Base-by-base conservation (phyloP, 2,329 filamentous ascomycete species). In the Ascosphaera apis region DNA sequence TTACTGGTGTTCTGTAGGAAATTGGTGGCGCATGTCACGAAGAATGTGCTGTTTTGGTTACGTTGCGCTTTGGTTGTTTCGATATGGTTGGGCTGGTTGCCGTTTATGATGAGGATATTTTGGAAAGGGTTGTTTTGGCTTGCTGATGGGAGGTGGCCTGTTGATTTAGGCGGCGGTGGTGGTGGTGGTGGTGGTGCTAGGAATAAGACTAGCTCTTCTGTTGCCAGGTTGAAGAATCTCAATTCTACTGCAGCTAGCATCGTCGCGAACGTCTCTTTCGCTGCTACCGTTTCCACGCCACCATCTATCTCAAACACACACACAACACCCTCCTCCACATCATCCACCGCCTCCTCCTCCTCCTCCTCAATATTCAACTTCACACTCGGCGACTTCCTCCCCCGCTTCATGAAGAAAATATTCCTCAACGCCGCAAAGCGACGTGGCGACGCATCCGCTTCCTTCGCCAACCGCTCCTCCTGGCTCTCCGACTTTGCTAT, bases 41-140 rank as follows among this genome's bases (percentile, higher is more conserved):
- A 69, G 38, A 79, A 80, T 44, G 44, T 86, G 25, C 51, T 84
- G 17, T 75, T 76, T 8, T 91, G 81, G 77, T 59, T 81, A 40
- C 72, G 88, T 25, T 80, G 75, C 31, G 54, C 74, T 18, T 57
- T 95, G 36, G 88, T 95, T 21, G 66, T 69, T 8, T 74, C 75
- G 37, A 81, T 98, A 15, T 98, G 91, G 88, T 63, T 93, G 15
- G 72, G 77, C 35, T 75, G 79, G 61, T 65, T 98, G 33, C 88
- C 88, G 1, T 93, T 81, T 59, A 71, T 79, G 33, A 91, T 95
- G 68, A 72, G 91, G 47, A 76, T 79, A 27, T 73, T 91, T 33
- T 98, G 88, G 91, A 72, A 86, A 28, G 77, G 82, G 41, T 66
- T 95, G 44, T 95, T 98, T 58, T 98, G 84, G 83, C 62, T 92